Conservation (phyloP, 192 early-diverging fungal species). For the Obelidium mucronatum region DNA sequence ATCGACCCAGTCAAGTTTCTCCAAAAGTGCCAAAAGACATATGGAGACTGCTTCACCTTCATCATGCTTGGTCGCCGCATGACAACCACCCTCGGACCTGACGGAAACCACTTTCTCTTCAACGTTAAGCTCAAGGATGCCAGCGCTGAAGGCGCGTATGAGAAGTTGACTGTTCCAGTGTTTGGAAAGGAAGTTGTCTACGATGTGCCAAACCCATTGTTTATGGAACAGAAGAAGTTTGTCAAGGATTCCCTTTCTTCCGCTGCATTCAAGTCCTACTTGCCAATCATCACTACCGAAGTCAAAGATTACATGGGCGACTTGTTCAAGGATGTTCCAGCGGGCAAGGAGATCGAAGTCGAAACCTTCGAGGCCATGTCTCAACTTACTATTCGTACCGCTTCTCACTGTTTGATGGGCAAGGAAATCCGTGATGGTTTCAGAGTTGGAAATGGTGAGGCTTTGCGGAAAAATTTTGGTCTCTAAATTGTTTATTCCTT, state of each 20-base stretch:
- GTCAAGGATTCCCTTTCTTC: slow-evolving; percentile 91
- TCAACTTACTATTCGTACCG: slow-evolving; percentile 93
- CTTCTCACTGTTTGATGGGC: slow-evolving; percentile 93
- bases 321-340: slow-evolving; percentile 47
- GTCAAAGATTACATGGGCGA: slow-evolving; percentile 74
- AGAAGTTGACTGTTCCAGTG: slow-evolving; percentile 89
- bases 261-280: slow-evolving; percentile 86
- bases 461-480: no score
- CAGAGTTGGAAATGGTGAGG: slow-evolving; percentile 53
- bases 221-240: slow-evolving; percentile 99
- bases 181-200: slow-evolving; percentile 97
- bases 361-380: slow-evolving; percentile 84
- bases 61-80: slow-evolving; percentile 90
- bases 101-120: slow-evolving; percentile 97
- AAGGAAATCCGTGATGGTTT: slow-evolving; percentile 89
- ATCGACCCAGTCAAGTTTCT: slow-evolving; percentile 90
- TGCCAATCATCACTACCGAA: slow-evolving; percentile 88
- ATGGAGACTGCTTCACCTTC: slow-evolving; percentile 94
- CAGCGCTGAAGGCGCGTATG: slow-evolving; percentile 93
- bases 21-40: slow-evolving; percentile 77
- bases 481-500: no score
- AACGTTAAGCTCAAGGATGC: slow-evolving; percentile 87
- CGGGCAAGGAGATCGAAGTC: slow-evolving; percentile 51
- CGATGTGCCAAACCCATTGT: slow-evolving; percentile 87
- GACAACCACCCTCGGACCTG: slow-evolving; percentile 86